A percentile compares a stretch with the other conserved stretches of the same genome.
Conservation (phyloP, 2,329 filamentous ascomycete species). For the Phoma herbarum region DNA sequence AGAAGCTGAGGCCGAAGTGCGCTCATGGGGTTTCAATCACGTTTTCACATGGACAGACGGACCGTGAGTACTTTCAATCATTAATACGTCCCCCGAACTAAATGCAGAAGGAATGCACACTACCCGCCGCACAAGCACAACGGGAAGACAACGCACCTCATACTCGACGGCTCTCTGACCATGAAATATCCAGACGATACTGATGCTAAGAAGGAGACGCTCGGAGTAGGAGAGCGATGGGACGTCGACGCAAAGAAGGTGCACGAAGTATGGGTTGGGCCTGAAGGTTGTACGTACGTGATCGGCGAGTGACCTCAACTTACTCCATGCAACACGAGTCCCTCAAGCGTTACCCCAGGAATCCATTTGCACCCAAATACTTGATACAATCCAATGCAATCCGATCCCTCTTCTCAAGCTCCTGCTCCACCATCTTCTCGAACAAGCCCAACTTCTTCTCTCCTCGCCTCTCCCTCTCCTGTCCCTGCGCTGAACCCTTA, state of each 20-base stretch:
- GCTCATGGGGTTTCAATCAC: conserved; percentile 72
- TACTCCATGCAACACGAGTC: too few species aligned
- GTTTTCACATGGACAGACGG: conserved; percentile 78
- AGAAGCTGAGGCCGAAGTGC: conserved; percentile 68
- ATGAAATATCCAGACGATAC: conserved; percentile 71
- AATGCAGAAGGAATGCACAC: conserved; percentile 61
- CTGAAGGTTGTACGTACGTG: conserved; percentile 72
- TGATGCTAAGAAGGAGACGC: conserved; percentile 64
- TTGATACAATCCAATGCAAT: conserved; percentile 58
- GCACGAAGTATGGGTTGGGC: conserved; percentile 76
- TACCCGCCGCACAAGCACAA: conserved; percentile 73
- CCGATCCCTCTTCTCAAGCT: conserved; percentile 54
- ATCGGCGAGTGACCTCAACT: conserved; percentile 64
- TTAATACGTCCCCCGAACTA: too few species aligned
- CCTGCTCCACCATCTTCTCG: conserved; percentile 55
- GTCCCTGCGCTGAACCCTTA: conserved; percentile 2
- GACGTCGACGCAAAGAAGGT: conserved; percentile 71
- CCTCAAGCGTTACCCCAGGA: conserved; percentile 44
- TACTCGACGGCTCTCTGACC: conserved; percentile 70
- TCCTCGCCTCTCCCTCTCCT: conserved; percentile 26
- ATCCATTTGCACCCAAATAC: conserved; percentile 54
- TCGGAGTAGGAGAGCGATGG: conserved; percentile 67
- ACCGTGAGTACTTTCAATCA: conserved; percentile 61
- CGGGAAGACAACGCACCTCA: conserved; percentile 73
- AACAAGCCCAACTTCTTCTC: conserved; percentile 30